phyloP scores from a whole-genome alignment of 495 filamentous ascomycete genomes.

The Penicillium chermesinum region DNA sequence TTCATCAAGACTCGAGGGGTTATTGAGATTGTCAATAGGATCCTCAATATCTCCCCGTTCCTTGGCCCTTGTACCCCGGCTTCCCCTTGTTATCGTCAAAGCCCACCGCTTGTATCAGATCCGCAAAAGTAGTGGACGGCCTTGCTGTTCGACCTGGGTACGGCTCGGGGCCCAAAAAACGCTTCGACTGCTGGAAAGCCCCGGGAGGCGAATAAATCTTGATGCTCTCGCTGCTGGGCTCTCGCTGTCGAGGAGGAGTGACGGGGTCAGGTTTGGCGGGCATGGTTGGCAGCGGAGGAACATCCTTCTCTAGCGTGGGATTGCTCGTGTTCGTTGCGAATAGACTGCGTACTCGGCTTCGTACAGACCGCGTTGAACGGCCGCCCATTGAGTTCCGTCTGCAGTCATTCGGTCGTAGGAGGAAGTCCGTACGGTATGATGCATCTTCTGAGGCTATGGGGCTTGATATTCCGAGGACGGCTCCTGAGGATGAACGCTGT shows the following conservation, averaged over 20 bases:
- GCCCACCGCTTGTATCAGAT: slow-evolving; percentile 57
- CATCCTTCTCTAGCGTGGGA: slow-evolving; percentile 13
- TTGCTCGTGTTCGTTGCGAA: slow-evolving; percentile 20
- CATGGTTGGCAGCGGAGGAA: slow-evolving; percentile 15
- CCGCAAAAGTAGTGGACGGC: slow-evolving; percentile 57
- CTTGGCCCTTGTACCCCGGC: slow-evolving; percentile 20
- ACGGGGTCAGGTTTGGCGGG: slow-evolving; percentile 15
- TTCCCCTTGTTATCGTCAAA: slow-evolving; percentile 26
- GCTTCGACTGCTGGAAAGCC: slow-evolving; percentile 26
- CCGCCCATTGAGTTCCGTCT: slow-evolving; percentile 24
- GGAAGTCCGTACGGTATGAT: slow-evolving; percentile 55
- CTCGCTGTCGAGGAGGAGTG: slow-evolving; percentile 37
- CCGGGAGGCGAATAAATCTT: slow-evolving; percentile 64
- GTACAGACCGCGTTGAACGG: slow-evolving; percentile 29
- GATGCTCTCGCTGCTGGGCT: slow-evolving; percentile 62
- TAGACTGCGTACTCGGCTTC: slow-evolving; percentile 35
- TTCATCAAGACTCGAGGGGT: too few species aligned
- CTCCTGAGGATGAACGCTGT: slow-evolving; percentile 36
- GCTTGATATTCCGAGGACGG: slow-evolving; percentile 48
- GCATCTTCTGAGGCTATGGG: slow-evolving; percentile 49
- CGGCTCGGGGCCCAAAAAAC: slow-evolving; percentile 26
- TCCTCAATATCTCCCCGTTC: neutral
- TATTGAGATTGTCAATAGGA: too few species aligned
- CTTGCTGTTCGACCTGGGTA: slow-evolving; percentile 27
- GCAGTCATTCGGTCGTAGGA: slow-evolving; percentile 32